These are phyloP conservation scores for Kazachstania kunashirensis DNA, from an alignment of 805 yeast genomes.

Conservation along the genomic window DNA sequence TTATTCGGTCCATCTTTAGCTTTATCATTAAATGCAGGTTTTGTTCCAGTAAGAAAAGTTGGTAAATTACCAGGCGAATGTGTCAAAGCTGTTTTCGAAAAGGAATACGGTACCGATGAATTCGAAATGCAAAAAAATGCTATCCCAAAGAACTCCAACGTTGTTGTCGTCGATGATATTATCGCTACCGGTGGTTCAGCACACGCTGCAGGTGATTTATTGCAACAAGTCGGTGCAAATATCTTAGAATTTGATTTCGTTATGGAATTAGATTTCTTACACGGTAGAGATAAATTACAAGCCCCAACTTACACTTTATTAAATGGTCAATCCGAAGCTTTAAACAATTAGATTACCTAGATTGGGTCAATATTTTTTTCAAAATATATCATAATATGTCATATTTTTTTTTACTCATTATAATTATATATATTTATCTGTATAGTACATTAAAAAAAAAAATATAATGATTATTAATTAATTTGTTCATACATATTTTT, in stretches of 20 bases:
- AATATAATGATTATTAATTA: neutral
- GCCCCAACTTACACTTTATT: constrained; percentile 87
- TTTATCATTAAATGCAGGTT: constrained; percentile 77
- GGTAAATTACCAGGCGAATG: constrained; percentile 92
- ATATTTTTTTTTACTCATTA: no score
- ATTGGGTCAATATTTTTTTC: neutral
- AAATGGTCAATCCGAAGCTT: constrained; percentile 62
- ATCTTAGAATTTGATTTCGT: constrained; percentile 77
- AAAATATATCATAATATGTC: no score
- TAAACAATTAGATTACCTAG: constrained; percentile 16
- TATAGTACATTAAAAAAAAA: neutral
- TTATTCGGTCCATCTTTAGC: constrained; percentile 95
- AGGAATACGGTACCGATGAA: constrained; percentile 87
- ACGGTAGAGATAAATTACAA: constrained; percentile 79
- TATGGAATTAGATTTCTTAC: constrained; percentile 89
- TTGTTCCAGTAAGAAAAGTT: constrained; percentile 89
- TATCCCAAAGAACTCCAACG: constrained; percentile 69
- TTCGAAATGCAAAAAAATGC: constrained; percentile 83
- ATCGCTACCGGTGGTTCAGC: constrained; percentile 99
- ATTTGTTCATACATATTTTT: neutral
- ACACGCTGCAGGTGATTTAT: constrained; percentile 81
- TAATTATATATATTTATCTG: constrained; percentile 1
- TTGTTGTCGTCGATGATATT: constrained; percentile 87
- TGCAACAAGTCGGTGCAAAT: constrained; percentile 54
- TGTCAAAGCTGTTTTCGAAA: constrained; percentile 59